A percentile compares a stretch with the other conserved stretches of the same genome.
phyloP scores from a whole-genome alignment of 169 alveolate species.

The Eimeria necatrix region DNA sequence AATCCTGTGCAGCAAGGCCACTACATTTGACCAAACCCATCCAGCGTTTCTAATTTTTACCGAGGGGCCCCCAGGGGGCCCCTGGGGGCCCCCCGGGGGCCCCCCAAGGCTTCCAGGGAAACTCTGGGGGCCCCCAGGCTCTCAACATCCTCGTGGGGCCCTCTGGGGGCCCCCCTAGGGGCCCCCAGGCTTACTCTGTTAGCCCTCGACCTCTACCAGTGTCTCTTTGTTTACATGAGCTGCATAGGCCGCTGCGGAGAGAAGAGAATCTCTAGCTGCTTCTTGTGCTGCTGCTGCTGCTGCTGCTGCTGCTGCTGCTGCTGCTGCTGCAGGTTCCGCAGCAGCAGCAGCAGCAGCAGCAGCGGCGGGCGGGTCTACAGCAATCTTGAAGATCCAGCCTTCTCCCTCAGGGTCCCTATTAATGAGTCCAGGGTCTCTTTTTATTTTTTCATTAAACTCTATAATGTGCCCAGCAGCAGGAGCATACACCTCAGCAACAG shows the following conservation, averaged over 20 bases:
- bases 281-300: neutral
- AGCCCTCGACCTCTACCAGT: neutral
- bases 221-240: neutral
- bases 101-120: too few species aligned
- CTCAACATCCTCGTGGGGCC: too few species aligned
- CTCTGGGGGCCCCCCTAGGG: too few species aligned
- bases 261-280: neutral
- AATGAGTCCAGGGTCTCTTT: constrained; percentile 17
- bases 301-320: neutral
- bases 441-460: constrained; percentile 12
- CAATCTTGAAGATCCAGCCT: constrained; percentile 66
- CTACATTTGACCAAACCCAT: too few species aligned
- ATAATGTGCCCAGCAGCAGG: constrained; percentile 45
- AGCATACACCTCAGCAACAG: constrained; percentile 71
- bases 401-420: constrained; percentile 68
- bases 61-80: too few species aligned
- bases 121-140: too few species aligned
- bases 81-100: too few species aligned
- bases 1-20: too few species aligned
- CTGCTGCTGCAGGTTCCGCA: too few species aligned
- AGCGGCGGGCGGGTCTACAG: neutral
- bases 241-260: constrained; percentile 30
- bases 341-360: neutral
- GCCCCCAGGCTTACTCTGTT: neutral
- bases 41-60: too few species aligned